These are phyloP conservation scores for Tuber borchii DNA, from an alignment of 495 filamentous ascomycete species.

Conservation along the genomic window DNA sequence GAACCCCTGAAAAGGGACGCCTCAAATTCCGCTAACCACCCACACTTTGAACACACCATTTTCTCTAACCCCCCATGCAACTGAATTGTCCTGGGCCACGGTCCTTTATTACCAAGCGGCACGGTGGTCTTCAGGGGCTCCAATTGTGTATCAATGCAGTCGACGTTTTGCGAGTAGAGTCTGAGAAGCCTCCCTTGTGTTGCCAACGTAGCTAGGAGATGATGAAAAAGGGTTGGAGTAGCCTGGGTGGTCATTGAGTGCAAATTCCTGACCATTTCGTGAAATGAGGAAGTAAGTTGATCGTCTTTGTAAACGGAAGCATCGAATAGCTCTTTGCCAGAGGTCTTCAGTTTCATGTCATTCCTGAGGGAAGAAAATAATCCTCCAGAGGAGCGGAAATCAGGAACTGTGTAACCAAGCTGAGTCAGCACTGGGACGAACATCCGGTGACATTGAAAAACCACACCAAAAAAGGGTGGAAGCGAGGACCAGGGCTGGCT, in stretches of 20 bases:
- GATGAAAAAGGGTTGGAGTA: constrained; percentile 82
- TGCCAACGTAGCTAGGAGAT: constrained; percentile 85
- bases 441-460: constrained; percentile 24
- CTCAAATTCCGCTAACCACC: constrained; percentile 67
- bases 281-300: constrained; percentile 76
- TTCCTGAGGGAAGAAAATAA: constrained; percentile 76
- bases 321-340: constrained; percentile 93
- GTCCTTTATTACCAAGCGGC: constrained; percentile 64
- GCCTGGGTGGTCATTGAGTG: constrained; percentile 67
- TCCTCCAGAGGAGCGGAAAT: constrained; percentile 85
- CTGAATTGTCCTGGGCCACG: constrained; percentile 90
- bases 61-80: constrained; percentile 89
- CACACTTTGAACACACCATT: constrained; percentile 94
- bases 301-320: constrained; percentile 94
- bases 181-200: constrained; percentile 82
- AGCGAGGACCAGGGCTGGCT: constrained; percentile 3
- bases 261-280: constrained; percentile 87
- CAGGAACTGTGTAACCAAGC: constrained; percentile 61
- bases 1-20: constrained; percentile 75
- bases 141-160: constrained; percentile 84
- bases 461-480: constrained; percentile 34
- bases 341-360: constrained; percentile 83
- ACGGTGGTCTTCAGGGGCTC: constrained; percentile 69
- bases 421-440: constrained; percentile 33
- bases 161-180: constrained; percentile 93